A percentile compares a stretch with the other conserved stretches of the same genome.
Evolutionary conservation across 2,329 filamentous ascomycete species (phyloP).

Genomic region (Nothophoma quercina): DNA sequence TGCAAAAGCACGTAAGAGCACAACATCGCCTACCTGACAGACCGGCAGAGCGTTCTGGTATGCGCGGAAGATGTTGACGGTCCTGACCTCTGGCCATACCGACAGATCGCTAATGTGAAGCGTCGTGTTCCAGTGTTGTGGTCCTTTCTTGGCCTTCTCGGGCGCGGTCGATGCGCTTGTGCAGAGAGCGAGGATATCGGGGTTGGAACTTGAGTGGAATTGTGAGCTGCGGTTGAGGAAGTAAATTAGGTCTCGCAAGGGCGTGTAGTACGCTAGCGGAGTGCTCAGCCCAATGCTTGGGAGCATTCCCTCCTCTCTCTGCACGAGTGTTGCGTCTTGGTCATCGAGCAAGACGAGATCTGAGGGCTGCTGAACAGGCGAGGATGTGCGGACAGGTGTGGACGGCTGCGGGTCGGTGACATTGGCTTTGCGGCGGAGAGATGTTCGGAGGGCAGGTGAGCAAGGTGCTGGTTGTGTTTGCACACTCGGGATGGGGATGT

Average conservation of each 20-base stretch:
- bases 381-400: conserved; percentile 17
- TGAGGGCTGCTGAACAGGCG: not conserved
- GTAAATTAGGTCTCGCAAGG: conserved; percentile 50
- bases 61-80: conserved; percentile 55
- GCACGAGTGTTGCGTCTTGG: conserved; percentile 1
- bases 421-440: conserved; percentile 21
- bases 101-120: conserved; percentile 52
- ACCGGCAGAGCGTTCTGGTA: conserved; percentile 53
- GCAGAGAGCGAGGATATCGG: conserved; percentile 57
- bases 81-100: conserved; percentile 32
- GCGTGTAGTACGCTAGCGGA: conserved; percentile 55
- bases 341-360: conserved; percentile 20
- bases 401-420: conserved; percentile 19
- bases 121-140: conserved; percentile 54
- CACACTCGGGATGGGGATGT: conserved; percentile 26
- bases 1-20: conserved; percentile 53
- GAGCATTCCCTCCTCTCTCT: conserved; percentile 17
- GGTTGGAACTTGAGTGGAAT: conserved; percentile 41
- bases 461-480: conserved; percentile 15
- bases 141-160: conserved; percentile 51
- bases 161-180: conserved; percentile 43
- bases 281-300: conserved; percentile 53
- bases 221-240: conserved; percentile 51
- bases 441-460: not conserved
- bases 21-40: conserved; percentile 52